These are phyloP conservation scores for Acacia crassicarpa DNA, from an alignment of 306 rosid species.

Conservation along the genomic window DNA sequence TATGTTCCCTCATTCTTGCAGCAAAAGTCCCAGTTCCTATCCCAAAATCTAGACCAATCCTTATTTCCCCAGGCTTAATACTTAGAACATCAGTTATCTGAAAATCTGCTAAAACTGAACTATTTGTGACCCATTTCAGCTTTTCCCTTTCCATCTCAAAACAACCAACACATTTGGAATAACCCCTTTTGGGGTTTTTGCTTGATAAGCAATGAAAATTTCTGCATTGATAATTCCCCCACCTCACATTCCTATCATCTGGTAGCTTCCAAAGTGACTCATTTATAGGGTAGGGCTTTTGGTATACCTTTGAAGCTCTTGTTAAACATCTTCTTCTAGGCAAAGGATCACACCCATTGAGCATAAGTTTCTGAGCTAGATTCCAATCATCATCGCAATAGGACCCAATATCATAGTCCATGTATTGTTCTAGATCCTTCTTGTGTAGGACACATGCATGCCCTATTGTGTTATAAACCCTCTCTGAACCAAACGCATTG, in stretches of 20 bases:
- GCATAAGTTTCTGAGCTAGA: constrained; percentile 83
- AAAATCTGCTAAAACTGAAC: constrained; percentile 52
- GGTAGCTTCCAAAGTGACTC: constrained; percentile 85
- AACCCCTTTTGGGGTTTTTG: constrained; percentile 72
- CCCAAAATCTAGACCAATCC: constrained; percentile 84
- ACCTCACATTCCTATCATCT: constrained; percentile 76
- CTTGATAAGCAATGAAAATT: constrained; percentile 73
- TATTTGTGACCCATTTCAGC: constrained; percentile 74
- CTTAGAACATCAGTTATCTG: constrained; percentile 52
- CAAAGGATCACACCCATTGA: constrained; percentile 89
- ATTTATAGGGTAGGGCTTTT: constrained; percentile 69
- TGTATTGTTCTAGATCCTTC: constrained; percentile 75
- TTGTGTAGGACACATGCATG: constrained; percentile 78
- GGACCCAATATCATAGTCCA: constrained; percentile 92
- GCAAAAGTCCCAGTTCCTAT: constrained; percentile 86
- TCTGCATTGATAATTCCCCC: constrained; percentile 86
- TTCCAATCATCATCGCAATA: constrained; percentile 96
- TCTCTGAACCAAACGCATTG: constrained; percentile 60
- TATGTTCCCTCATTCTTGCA: constrained; percentile 86
- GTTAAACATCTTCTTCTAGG: constrained; percentile 85
- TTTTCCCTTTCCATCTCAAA: constrained; percentile 92
- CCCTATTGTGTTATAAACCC: constrained; percentile 78
- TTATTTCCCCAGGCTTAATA: constrained; percentile 61
- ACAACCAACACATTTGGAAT: constrained; percentile 75
- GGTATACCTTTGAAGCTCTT: constrained; percentile 79